These are phyloP conservation scores for Ophiostoma pallidulum DNA, from an alignment of 2,329 filamentous ascomycete species.

Conservation along the genomic window DNA sequence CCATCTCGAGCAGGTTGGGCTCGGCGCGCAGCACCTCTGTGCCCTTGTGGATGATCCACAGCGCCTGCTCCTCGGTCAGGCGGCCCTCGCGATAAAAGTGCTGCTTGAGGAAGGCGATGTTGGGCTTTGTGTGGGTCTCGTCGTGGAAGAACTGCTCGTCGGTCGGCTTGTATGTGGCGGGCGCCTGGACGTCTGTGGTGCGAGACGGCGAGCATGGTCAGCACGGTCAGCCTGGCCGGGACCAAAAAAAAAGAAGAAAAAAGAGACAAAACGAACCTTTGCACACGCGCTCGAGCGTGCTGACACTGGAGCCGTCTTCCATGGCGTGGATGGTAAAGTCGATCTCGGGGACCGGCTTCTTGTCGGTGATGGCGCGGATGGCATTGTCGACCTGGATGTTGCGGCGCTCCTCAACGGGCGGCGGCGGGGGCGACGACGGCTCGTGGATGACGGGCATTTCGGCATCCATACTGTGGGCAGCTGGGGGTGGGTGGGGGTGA, in stretches of 20 bases:
- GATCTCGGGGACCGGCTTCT: constrained; percentile 93
- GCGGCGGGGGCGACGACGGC: constrained; percentile 19
- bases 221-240: too few species aligned
- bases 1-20: constrained; percentile 97
- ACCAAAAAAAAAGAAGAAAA: constrained; percentile 4
- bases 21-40: constrained; percentile 81
- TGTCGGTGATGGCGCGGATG: constrained; percentile 83
- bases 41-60: constrained; percentile 87
- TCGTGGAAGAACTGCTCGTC: constrained; percentile 93
- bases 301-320: constrained; percentile 95
- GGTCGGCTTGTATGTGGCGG: constrained; percentile 83
- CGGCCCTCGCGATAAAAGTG: constrained; percentile 97
- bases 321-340: constrained; percentile 98
- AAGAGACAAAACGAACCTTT: constrained; percentile 59
- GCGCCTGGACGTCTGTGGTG: constrained; percentile 95
- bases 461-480: constrained; percentile 39
- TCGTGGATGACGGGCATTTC: constrained; percentile 31
- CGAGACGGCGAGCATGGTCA: constrained; percentile 17
- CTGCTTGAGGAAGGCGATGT: constrained; percentile 91
- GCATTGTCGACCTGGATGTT: constrained; percentile 72
- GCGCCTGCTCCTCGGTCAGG: constrained; percentile 90
- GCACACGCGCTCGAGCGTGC: constrained; percentile 89
- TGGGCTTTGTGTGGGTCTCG: constrained; percentile 75
- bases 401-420: constrained; percentile 37
- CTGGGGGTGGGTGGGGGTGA: not conserved